Conservation (phyloP, 768 basidiomycete species). For the Imleria badia region DNA sequence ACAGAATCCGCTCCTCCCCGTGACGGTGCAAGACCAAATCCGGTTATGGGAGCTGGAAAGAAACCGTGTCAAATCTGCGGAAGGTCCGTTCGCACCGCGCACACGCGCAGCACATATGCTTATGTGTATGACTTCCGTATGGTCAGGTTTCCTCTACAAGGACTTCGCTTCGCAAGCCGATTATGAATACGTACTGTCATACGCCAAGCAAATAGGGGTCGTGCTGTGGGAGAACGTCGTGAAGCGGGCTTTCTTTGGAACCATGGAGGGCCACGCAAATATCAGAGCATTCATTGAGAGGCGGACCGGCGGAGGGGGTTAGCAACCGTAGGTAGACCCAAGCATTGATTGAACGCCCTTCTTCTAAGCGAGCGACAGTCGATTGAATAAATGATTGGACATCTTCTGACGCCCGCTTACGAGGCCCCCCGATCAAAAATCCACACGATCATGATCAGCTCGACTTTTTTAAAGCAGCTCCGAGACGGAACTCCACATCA, state of each 20-base stretch:
- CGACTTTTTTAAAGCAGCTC: neutral
- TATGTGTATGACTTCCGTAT: neutral
- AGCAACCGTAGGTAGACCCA: neutral
- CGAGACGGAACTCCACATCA: neutral
- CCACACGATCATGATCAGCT: slow-evolving; percentile 18
- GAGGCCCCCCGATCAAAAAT: neutral
- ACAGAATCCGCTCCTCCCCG: slow-evolving; percentile 90
- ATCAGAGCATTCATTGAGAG: slow-evolving; percentile 81
- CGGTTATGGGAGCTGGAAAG: slow-evolving; percentile 96
- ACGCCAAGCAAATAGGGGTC: slow-evolving; percentile 79
- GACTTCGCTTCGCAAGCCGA: slow-evolving; percentile 84
- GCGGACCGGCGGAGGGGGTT: slow-evolving; percentile 46
- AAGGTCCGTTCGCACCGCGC: slow-evolving; percentile 54
- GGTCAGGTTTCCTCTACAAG: slow-evolving; percentile 81
- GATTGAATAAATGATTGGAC: neutral
- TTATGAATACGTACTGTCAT: slow-evolving; percentile 83
- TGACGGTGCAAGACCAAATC: slow-evolving; percentile 98
- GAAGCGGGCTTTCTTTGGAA: slow-evolving; percentile 82
- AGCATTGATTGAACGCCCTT: slow-evolving; percentile 4
- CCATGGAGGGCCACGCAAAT: slow-evolving; percentile 71
- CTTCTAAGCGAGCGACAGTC: slow-evolving; percentile 2
- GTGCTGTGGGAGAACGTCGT: slow-evolving; percentile 79
- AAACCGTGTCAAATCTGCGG: slow-evolving; percentile 83
- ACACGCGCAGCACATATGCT: slow-evolving; percentile 12
- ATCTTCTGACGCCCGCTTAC: neutral